Conservation (phyloP, 176 grass and related monocot genomes). For the Eleusine coracana region DNA sequence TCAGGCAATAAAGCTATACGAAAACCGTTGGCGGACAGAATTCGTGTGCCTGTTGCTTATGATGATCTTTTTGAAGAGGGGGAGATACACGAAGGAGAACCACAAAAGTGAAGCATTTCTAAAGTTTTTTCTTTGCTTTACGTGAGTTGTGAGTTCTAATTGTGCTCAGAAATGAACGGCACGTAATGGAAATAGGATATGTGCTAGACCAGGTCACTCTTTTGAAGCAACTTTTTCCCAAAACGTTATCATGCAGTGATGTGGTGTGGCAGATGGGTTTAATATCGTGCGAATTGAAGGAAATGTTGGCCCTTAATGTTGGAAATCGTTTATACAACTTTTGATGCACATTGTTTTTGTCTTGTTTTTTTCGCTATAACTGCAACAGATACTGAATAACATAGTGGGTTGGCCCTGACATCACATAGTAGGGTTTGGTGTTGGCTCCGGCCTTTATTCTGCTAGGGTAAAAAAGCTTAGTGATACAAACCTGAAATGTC, state of each 20-base stretch:
- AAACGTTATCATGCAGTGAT: neutral
- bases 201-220: neutral
- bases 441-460: neutral
- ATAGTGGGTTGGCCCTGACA: neutral
- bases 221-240: neutral
- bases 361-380: neutral
- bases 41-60: slow-evolving; percentile 80
- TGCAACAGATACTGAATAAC: neutral
- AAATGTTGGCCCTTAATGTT: slow-evolving; percentile 17
- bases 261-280: neutral
- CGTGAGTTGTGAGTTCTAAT: neutral
- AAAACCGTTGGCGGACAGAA: slow-evolving; percentile 69
- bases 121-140: slow-evolving; percentile 6
- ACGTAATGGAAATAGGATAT: neutral
- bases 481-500: neutral
- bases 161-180: slow-evolving; percentile 23
- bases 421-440: neutral
- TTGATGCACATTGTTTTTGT: neutral
- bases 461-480: neutral
- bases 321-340: slow-evolving; percentile 6
- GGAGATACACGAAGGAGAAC: slow-evolving; percentile 65
- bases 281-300: slow-evolving; percentile 1
- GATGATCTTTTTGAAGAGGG: slow-evolving; percentile 94
- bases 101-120: slow-evolving; percentile 33
- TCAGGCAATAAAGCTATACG: slow-evolving; percentile 44